Base-by-base conservation (phyloP, 1,284 basidiomycete species). In the Thecaphora frezii region DNA sequence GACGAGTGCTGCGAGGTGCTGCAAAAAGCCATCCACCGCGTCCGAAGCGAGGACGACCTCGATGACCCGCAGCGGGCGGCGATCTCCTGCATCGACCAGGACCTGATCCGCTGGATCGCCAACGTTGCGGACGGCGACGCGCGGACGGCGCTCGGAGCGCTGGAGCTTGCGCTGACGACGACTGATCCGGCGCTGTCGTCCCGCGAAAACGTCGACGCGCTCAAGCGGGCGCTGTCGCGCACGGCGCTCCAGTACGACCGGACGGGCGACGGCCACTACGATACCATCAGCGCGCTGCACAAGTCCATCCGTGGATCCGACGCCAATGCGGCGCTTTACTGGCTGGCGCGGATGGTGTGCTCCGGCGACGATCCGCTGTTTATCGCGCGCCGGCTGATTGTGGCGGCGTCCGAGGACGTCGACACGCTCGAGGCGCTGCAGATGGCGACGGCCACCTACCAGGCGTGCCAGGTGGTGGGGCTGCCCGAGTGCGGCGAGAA, bases 291-390 rank as follows among this genome's bases (percentile, higher is more conserved):
- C 26, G 91, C 91, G 3, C 58, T 80, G n/a, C 92, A 94, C 80
- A 94, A 94, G 79, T 86, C 86, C 58, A 85, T 94, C 28, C 84
- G 92, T 40, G 91, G 90, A 8, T 86, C 86, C 48, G 85, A 92
- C 66, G 86, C 87, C 1, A 84, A 85, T 67, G 91, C 90, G 0
- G 90, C 90, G 8, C 82, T 94, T 81, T 94, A 93, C 80, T 94
- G 91, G 90, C 54, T 80, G 0, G 76, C 74, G 12, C 54, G 78
- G 5, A 78, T 79, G 77, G 69, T 77, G 9, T 64, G 61, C 12
- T 66, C 86, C n/a, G 91, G 90, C 13, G 91, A 94, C 77, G 92
- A 94, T 79, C 89, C 92, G 2, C 76, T 92, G 36, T 94, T 88
- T 73, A 86, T 93, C 58, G 89, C 88, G 1, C 83, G 91, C 24